Conservation (phyloP, 257 asterid species). For the Petunia axillaris region DNA sequence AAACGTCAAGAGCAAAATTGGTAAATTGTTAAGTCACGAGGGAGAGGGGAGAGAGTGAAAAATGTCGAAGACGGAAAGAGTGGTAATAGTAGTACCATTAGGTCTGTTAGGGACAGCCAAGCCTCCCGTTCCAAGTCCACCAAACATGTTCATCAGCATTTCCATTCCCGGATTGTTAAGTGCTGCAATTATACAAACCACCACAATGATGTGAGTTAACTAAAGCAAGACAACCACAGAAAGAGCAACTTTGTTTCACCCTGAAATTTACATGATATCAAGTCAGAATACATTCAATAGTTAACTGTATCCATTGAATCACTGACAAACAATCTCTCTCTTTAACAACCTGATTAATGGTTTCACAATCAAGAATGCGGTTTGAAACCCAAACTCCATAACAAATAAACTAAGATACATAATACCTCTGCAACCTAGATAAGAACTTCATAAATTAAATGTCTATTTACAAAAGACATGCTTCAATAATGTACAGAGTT, state of each 20-base stretch:
- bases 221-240: background rate
- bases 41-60: background rate
- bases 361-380: conserved; percentile 20
- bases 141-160: conserved; percentile 54
- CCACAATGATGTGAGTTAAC: conserved; percentile 12
- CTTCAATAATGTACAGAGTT: background rate
- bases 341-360: conserved; percentile 15
- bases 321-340: background rate
- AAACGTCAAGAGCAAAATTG: background rate
- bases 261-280: background rate
- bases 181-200: conserved; percentile 25
- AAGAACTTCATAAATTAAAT: background rate
- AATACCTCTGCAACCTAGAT: background rate
- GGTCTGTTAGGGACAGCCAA: conserved; percentile 40
- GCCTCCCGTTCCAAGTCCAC: conserved; percentile 55
- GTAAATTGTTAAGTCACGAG: background rate
- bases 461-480: background rate
- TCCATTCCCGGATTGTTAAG: conserved; percentile 40
- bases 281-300: background rate
- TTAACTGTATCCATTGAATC: background rate
- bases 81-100: conserved; percentile 34
- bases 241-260: background rate
- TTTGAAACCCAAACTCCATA: background rate
- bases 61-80: background rate
- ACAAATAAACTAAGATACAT: conserved; percentile 5